Conservation (phyloP, 2,329 filamentous ascomycete species). For the Metarhizium robertsii region DNA sequence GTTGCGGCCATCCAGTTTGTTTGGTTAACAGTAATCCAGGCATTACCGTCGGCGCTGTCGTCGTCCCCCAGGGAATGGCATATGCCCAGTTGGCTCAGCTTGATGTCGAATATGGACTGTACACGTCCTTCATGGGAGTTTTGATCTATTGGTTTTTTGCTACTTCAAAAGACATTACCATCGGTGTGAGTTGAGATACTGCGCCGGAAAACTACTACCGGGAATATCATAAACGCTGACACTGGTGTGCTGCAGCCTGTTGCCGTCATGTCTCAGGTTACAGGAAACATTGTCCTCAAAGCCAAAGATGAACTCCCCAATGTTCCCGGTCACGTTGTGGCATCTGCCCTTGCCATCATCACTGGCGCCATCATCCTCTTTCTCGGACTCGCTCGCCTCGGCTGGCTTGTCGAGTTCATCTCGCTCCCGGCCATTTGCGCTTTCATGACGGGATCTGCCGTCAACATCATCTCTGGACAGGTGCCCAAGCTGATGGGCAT, state of each 20-base stretch:
- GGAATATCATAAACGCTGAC: background rate
- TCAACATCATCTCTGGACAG: conserved; percentile 42
- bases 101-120: conserved; percentile 38
- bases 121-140: conserved; percentile 90
- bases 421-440: conserved; percentile 42
- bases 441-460: conserved; percentile 44
- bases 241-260: conserved; percentile 33
- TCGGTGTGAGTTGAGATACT: conserved; percentile 50
- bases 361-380: conserved; percentile 38
- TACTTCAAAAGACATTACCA: conserved; percentile 86
- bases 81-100: conserved; percentile 40
- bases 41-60: conserved; percentile 40
- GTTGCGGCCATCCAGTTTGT: background rate
- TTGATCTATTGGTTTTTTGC: conserved; percentile 96
- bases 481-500: conserved; percentile 42
- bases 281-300: conserved; percentile 36
- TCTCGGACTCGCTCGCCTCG: conserved; percentile 39
- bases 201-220: background rate
- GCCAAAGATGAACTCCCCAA: conserved; percentile 28
- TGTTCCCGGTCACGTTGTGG: conserved; percentile 32
- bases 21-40: conserved; percentile 12
- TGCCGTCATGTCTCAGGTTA: conserved; percentile 43
- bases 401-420: conserved; percentile 46
- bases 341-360: conserved; percentile 38
- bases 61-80: conserved; percentile 46